Percentiles rank a stretch among this genome's conserved stretches.
Conservation (phyloP, 768 basidiomycete species). For the Boletellus ananiceps region DNA sequence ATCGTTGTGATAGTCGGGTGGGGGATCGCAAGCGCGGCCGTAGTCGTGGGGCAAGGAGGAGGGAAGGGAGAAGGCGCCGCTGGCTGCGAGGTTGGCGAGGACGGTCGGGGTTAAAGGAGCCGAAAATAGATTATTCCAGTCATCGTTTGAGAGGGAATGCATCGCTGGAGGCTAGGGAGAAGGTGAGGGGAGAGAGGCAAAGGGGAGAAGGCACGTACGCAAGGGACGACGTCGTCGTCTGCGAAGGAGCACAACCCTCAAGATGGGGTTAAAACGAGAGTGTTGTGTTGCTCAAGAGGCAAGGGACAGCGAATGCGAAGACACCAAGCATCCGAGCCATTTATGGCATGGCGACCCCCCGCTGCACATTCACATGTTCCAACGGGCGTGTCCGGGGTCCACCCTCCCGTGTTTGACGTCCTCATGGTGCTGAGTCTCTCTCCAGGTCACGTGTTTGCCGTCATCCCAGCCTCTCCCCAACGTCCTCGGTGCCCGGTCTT, state of each 20-base stretch:
- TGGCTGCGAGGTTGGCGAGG: conserved; percentile 59
- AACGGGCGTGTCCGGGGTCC: conserved; percentile 12
- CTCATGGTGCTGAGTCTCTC: conserved; percentile 12
- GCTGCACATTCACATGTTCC: conserved; percentile 27
- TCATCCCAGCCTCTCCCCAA: not conserved
- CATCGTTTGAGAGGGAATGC: conserved; percentile 27
- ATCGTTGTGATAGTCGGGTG: conserved; percentile 16
- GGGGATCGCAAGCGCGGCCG: conserved; percentile 26
- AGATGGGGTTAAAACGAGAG: conserved; percentile 3
- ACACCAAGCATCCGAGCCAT: conserved; percentile 1
- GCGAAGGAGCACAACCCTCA: not conserved
- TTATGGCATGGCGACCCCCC: conserved; percentile 16
- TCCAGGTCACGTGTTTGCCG: not conserved
- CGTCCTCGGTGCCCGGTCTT: not conserved
- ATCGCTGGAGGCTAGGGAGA: conserved; percentile 19
- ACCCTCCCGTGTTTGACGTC: conserved; percentile 5
- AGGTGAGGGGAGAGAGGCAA: conserved; percentile 17
- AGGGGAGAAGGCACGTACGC: conserved; percentile 7
- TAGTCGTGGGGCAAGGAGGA: conserved; percentile 32
- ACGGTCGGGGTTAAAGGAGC: conserved; percentile 55
- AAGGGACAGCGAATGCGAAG: conserved; percentile 13
- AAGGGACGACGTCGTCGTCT: not conserved
- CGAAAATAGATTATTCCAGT: conserved; percentile 60
- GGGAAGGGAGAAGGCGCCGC: conserved; percentile 48
- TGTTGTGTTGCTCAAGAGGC: conserved; percentile 9